These are phyloP conservation scores for Cupressus sempervirens DNA, from an alignment of 75 land plant genomes.

Conservation along the genomic window DNA sequence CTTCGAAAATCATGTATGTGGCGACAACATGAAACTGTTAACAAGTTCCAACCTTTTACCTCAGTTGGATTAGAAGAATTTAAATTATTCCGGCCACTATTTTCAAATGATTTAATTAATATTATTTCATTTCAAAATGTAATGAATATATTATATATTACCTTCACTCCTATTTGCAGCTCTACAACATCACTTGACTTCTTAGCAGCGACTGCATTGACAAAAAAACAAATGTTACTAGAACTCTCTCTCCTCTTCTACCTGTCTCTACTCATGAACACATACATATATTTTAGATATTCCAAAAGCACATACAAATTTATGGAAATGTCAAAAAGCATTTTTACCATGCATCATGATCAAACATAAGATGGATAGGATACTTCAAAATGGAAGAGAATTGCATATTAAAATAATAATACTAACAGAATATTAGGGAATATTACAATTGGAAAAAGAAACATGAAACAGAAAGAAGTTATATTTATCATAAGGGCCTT, in stretches of 20 bases:
- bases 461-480: neutral
- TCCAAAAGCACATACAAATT: neutral
- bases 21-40: neutral
- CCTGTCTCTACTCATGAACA: neutral
- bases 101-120: neutral
- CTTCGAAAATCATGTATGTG: neutral
- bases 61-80: neutral
- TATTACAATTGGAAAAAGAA: neutral
- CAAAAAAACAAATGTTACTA: neutral
- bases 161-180: constrained; percentile 75
- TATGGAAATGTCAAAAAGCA: neutral
- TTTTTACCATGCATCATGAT: neutral
- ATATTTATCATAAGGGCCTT: neutral
- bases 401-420: neutral
- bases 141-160: constrained; percentile 4
- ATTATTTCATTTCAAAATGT: neutral
- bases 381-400: neutral
- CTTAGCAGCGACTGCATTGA: constrained; percentile 31
- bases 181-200: constrained; percentile 51
- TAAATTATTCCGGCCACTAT: neutral
- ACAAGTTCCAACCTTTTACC: neutral
- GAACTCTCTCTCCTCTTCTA: constrained; percentile 6
- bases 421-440: neutral
- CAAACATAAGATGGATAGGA: neutral
- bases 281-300: neutral